A percentile compares a stretch with the other conserved stretches of the same genome.
These are phyloP conservation scores for Fusarium sp. DNA, from an alignment of 2,329 filamentous ascomycete genomes.

Conservation along the genomic window DNA sequence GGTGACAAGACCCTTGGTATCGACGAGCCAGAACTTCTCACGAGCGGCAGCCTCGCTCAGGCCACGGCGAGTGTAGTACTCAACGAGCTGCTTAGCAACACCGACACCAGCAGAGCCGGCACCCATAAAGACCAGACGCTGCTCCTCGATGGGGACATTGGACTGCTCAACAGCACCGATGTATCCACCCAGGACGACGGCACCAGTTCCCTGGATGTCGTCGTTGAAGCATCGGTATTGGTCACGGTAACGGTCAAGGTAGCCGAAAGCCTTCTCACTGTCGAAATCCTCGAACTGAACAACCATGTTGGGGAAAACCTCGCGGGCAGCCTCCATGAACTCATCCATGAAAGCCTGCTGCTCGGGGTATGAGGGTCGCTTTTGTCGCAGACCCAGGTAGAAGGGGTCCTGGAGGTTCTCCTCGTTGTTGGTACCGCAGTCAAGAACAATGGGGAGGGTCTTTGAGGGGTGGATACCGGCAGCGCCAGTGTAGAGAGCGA, in stretches of 20 bases:
- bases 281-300: conserved; percentile 99
- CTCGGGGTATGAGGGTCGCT: conserved; percentile 80
- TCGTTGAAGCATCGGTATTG: conserved; percentile 98
- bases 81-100: conserved; percentile 96
- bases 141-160: conserved; percentile 85
- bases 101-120: conserved; percentile 96
- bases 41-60: conserved; percentile 88
- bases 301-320: conserved; percentile 74
- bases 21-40: conserved; percentile 96
- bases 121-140: conserved; percentile 95
- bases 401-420: conserved; percentile 75
- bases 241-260: conserved; percentile 88
- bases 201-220: conserved; percentile 96
- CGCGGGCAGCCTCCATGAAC: conserved; percentile 91
- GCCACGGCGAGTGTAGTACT: conserved; percentile 94
- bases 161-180: conserved; percentile 84
- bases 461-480: conserved; percentile 92
- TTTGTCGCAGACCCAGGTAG: conserved; percentile 89
- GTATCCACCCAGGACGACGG: conserved; percentile 89
- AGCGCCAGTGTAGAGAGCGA: conserved; percentile 93
- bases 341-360: conserved; percentile 96
- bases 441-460: conserved; percentile 78
- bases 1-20: conserved; percentile 96
- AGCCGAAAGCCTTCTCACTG: conserved; percentile 89
- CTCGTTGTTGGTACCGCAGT: conserved; percentile 75